Conservation (phyloP, 805 yeast genomes). For the Komagataella ulmi region DNA sequence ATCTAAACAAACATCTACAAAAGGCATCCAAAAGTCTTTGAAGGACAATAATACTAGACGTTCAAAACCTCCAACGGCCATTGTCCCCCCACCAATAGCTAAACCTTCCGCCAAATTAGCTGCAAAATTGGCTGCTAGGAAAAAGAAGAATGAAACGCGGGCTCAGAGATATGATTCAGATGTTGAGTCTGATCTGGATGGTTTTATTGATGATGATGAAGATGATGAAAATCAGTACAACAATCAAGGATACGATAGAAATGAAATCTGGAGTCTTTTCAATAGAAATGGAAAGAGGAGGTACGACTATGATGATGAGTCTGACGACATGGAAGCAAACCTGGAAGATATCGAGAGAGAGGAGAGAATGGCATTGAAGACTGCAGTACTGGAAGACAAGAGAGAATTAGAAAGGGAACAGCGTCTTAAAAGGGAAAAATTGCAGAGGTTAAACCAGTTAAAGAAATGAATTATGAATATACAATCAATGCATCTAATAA, state of each 20-base stretch:
- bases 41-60: not conserved
- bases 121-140: conserved; percentile 25
- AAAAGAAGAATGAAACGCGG: conserved; percentile 6
- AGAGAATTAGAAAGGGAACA: conserved; percentile 37
- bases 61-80: not conserved
- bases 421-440: conserved; percentile 12
- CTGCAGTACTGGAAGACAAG: conserved; percentile 67
- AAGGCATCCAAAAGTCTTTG: not conserved
- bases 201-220: conserved; percentile 48
- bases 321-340: conserved; percentile 86
- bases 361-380: conserved; percentile 53
- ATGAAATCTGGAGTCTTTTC: conserved; percentile 84
- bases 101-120: conserved; percentile 44
- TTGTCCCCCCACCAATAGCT: conserved; percentile 21
- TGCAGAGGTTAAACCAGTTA: not conserved
- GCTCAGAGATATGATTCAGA: conserved; percentile 10
- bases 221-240: conserved; percentile 18
- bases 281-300: conserved; percentile 46
- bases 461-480: not conserved
- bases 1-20: not conserved
- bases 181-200: conserved; percentile 34
- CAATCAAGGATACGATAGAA: conserved; percentile 49
- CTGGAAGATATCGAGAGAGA: conserved; percentile 83
- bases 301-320: conserved; percentile 32
- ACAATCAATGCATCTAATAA: not conserved